Base-by-base conservation (phyloP, 768 basidiomycete species). In the Pseudohyphozyma bogoriensis region DNA sequence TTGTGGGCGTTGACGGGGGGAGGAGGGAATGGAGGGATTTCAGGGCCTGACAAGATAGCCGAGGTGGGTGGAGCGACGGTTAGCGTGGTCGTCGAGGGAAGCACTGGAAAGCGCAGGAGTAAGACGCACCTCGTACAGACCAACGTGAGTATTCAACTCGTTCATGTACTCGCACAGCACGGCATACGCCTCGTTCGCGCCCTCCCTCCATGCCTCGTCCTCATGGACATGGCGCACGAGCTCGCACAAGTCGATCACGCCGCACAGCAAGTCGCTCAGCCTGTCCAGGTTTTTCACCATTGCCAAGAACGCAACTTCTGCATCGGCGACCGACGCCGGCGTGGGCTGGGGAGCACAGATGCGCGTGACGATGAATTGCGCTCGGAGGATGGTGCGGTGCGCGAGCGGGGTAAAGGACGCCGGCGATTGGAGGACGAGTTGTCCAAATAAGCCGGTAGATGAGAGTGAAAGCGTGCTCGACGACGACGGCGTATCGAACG, bases 141-240 rank as follows among this genome's bases (percentile, higher is more conserved):
- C 89, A 36, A 85, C 83, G 77, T 97, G 80, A 35, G 92, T 96
- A 74, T 99, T 99, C 60, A 97, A 78, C 49, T 88, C 83, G 73
- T 96, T 96, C 92, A 99, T 97, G 73, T 87, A 92, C 75, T 91
- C 87, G 77, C 90, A 96, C 63, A 97, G 77, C 63, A 81, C 82
- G 74, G 90, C 91, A 73, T 97, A 96, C 45, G 87, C 86, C 63
- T 80, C 78, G 71, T 95, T 88, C 47, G 88, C 88, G 52, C 85
- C 85, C 20, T 82, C 79, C 20, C 88, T 80, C 92, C 93, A 97
- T 49, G 74, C 70, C 31, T 78, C 77, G 71, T 95, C 89, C 1
- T 93, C 91, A 76, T 97, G 92, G 0, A 89, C 85, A 71, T 93
- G 92, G 64, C 92, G 81, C 32, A 99, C 79, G 52, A 95, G 80